Percentiles rank a stretch among this genome's conserved stretches.
These are phyloP conservation scores for Penicillium polonicum DNA, from an alignment of 2,329 filamentous ascomycete genomes.

Conservation along the genomic window DNA sequence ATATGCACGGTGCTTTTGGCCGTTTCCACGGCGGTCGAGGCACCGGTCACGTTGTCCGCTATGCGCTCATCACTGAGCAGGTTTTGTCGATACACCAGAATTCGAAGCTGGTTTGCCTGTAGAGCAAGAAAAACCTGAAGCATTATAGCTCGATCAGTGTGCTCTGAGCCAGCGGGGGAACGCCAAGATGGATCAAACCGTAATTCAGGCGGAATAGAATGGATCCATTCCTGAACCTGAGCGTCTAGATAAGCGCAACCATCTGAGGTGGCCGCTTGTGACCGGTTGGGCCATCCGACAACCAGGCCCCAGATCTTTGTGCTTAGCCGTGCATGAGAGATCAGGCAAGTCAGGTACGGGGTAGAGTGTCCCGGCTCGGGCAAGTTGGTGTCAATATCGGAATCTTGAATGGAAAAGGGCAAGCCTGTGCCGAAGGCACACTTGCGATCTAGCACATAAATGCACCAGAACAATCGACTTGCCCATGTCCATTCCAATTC, in stretches of 20 bases:
- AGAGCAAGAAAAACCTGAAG: constrained; percentile 47
- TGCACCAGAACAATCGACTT: constrained; percentile 50
- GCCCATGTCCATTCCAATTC: constrained; percentile 39
- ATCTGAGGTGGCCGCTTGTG: constrained; percentile 38
- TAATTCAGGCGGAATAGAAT: constrained; percentile 47
- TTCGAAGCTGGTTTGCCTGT: constrained; percentile 48
- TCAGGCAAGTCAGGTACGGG: constrained; percentile 50
- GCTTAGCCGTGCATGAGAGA: constrained; percentile 49
- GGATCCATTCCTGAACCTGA: constrained; percentile 48
- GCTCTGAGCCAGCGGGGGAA: constrained; percentile 12
- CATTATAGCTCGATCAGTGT: constrained; percentile 41
- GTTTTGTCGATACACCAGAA: constrained; percentile 47
- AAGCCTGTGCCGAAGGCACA: constrained; percentile 55
- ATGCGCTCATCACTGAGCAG: constrained; percentile 43
- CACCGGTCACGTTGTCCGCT: constrained; percentile 34
- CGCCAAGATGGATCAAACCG: constrained; percentile 36
- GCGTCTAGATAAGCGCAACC: constrained; percentile 44
- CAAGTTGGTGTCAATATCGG: constrained; percentile 51
- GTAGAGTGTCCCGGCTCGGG: constrained; percentile 44
- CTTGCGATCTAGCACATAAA: constrained; percentile 53
- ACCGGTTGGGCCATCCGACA: constrained; percentile 37
- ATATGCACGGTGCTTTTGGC: constrained; percentile 41
- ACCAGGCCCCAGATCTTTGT: constrained; percentile 51
- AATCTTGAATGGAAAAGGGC: constrained; percentile 51
- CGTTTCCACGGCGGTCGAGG: constrained; percentile 44